Percentiles rank a stretch among this genome's conserved stretches.
phyloP scores from a whole-genome alignment of 495 filamentous ascomycete genomes.

The Penicillium antarcticum region DNA sequence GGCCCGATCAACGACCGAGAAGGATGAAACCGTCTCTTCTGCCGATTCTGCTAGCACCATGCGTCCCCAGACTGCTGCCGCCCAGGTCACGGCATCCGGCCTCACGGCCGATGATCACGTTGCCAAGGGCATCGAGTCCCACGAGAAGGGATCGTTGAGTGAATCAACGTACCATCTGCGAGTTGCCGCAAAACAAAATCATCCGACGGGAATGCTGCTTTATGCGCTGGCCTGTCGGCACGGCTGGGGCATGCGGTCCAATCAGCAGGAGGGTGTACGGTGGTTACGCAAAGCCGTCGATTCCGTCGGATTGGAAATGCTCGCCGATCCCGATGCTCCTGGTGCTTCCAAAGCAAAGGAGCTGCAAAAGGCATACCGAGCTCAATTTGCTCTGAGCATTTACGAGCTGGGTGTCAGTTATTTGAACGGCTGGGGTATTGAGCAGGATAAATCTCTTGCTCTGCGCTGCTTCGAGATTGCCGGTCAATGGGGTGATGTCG shows the following conservation, averaged over 20 bases:
- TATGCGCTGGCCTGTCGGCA: slow-evolving; percentile 97
- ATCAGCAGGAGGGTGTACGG: slow-evolving; percentile 80
- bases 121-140: slow-evolving; percentile 78
- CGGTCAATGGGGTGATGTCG: slow-evolving; percentile 93
- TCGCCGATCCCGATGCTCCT: slow-evolving; percentile 65
- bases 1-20: slow-evolving; percentile 31
- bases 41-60: slow-evolving; percentile 66
- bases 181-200: slow-evolving; percentile 77
- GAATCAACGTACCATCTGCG: slow-evolving; percentile 96
- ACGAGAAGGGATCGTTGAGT: slow-evolving; percentile 78
- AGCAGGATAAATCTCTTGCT: slow-evolving; percentile 84
- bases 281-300: slow-evolving; percentile 92
- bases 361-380: slow-evolving; percentile 70
- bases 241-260: slow-evolving; percentile 95
- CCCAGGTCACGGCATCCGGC: slow-evolving; percentile 41
- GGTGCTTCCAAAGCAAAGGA: slow-evolving; percentile 64
- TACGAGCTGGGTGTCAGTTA: slow-evolving; percentile 97
- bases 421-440: slow-evolving; percentile 96
- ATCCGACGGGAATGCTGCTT: slow-evolving; percentile 91
- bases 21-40: slow-evolving; percentile 53
- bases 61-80: slow-evolving; percentile 51
- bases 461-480: slow-evolving; percentile 95
- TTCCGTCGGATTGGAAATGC: slow-evolving; percentile 75
- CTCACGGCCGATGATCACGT: slow-evolving; percentile 84
- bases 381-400: slow-evolving; percentile 90